Base-by-base conservation (phyloP, 192 early-diverging fungal genomes). In the Coemansia reversa region DNA sequence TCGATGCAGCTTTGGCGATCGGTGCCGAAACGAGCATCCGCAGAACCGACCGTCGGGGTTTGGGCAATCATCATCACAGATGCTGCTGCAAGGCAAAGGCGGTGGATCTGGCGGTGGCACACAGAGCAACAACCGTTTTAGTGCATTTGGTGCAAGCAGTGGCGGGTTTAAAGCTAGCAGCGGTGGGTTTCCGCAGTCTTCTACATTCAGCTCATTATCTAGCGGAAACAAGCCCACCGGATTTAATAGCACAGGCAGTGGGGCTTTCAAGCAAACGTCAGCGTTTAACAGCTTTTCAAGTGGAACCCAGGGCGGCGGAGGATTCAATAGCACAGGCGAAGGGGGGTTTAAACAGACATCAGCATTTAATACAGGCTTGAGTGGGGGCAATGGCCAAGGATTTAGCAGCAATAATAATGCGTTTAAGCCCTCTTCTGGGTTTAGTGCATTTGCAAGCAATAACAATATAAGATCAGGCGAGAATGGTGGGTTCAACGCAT, bases 21-120 rank as follows among this genome's bases (percentile, higher is more conserved):
- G 69, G 25, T 90, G 88, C 60, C 82, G 75, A 5, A 79, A 82
- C 55, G 81, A 84, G 55, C 88, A 90, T 58, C 82, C 71, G 5
- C 58, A 64, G 45, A 76, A 61, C 14, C 68, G 58, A 35, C 69
- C 72, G 19, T 74, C 76, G 1, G 77, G 66, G 30, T 81, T 83
- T 58, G 75, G 81, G 2, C 69, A 82, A 24, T 73, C 79, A 7
- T 59, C 74, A 27, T 76, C 72, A 20, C 75, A 69, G 68, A 55
- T 49, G 48, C 67, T 59, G 67, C 69, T 54, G 62, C 32, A 14
- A 64, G 53, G 53, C 6, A 29, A 63, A 58, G 74, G 74, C 27
- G 79, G 86, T 48, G 79, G 83, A 30, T 58, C 54, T 24, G 73
- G 54, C 52, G 54, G 68, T 49, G 51, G 45, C 0, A 52, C 22